A percentile compares a stretch with the other conserved stretches of the same genome.
phyloP scores from a whole-genome alignment of 495 filamentous ascomycete genomes.

The Tuber calosporum region DNA sequence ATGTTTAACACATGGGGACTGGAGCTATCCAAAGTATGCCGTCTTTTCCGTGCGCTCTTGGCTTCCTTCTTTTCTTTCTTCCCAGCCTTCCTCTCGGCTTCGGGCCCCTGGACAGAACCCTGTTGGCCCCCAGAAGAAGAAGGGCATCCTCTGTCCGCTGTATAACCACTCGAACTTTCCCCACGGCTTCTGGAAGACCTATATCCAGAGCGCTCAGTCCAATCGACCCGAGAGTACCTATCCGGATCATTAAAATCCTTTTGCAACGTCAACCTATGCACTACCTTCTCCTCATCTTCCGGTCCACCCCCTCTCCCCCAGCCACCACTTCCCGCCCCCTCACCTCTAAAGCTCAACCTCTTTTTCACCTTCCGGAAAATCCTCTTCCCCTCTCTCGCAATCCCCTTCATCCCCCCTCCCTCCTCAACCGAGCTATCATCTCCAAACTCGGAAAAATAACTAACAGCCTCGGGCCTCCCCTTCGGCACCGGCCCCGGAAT shows the following conservation, averaged over 20 bases:
- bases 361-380: neutral
- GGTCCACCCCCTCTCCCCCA: neutral
- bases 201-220: neutral
- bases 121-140: neutral
- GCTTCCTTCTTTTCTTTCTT: neutral
- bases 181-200: neutral
- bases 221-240: slow-evolving; percentile 2
- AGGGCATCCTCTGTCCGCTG: neutral
- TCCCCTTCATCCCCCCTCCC: neutral
- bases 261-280: neutral
- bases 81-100: neutral
- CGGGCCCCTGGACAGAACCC: neutral
- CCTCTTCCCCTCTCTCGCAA: neutral
- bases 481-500: neutral
- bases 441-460: neutral
- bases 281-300: neutral
- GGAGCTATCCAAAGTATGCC: neutral
- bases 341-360: neutral
- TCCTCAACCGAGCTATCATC: neutral
- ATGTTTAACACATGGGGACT: neutral
- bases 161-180: neutral
- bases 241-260: neutral
- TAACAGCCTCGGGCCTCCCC: neutral
- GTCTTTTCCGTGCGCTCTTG: neutral
- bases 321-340: neutral